These are phyloP conservation scores for Trypanosomatidae sp. DNA, from an alignment of 208 protist species.

Conservation along the genomic window DNA sequence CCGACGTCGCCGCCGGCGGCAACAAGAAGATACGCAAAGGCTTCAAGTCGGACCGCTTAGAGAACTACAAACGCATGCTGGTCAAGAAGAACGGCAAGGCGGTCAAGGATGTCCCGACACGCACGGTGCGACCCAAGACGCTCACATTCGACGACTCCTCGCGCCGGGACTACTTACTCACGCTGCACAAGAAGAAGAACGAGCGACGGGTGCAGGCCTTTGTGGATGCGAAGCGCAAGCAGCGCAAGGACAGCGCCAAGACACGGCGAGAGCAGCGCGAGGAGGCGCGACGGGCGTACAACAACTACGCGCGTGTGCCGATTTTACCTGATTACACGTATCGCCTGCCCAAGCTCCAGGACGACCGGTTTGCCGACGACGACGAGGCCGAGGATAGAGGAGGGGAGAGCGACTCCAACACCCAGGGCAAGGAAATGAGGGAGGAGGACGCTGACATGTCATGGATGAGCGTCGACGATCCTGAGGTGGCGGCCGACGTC, in stretches of 20 bases:
- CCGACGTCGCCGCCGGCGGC: constrained; percentile 19
- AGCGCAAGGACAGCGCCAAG: constrained; percentile 62
- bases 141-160: constrained; percentile 67
- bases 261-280: constrained; percentile 76
- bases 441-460: constrained; percentile 21
- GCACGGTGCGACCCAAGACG: constrained; percentile 16
- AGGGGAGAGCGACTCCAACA: constrained; percentile 11
- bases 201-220: constrained; percentile 86
- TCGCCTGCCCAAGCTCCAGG: constrained; percentile 47
- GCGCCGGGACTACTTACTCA: constrained; percentile 70
- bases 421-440: constrained; percentile 7
- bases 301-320: constrained; percentile 80
- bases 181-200: constrained; percentile 87
- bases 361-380: constrained; percentile 33
- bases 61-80: constrained; percentile 64
- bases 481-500: constrained; percentile 15
- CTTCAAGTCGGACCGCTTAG: constrained; percentile 87
- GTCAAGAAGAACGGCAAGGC: constrained; percentile 52
- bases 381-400: constrained; percentile 25
- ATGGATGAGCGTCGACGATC: constrained; percentile 37
- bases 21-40: constrained; percentile 82
- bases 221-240: constrained; percentile 76
- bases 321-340: constrained; percentile 90
- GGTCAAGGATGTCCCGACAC: constrained; percentile 18
- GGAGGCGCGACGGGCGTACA: constrained; percentile 83